Conservation (phyloP, 441 rosid species). For the Aleurites moluccanus region DNA sequence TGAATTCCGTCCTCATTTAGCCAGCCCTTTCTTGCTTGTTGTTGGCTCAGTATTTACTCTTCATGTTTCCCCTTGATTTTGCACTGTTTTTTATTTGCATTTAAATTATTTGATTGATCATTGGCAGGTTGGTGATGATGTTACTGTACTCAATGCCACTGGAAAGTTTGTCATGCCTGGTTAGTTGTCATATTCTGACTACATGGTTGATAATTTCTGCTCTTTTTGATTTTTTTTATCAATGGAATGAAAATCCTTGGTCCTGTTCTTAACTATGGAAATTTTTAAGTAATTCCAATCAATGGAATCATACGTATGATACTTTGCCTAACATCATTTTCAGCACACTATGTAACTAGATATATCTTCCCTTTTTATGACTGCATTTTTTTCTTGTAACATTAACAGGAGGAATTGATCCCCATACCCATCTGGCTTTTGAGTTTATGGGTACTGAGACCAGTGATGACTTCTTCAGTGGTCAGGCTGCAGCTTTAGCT, state of each 20-base stretch:
- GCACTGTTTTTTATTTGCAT: background rate
- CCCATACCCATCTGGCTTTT: constrained; percentile 88
- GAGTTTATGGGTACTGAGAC: constrained; percentile 78
- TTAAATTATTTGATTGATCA: constrained; percentile 11
- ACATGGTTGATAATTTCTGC: background rate
- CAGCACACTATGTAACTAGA: background rate
- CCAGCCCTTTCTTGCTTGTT: background rate
- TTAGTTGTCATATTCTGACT: constrained; percentile 22
- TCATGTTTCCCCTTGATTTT: constrained; percentile 2
- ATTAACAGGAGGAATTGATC: constrained; percentile 89
- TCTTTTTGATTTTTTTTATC: constrained; percentile 1
- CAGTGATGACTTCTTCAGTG: constrained; percentile 88
- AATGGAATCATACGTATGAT: background rate
- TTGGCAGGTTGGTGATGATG: constrained; percentile 82
- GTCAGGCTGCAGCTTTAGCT: constrained; percentile 98
- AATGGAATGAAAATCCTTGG: background rate
- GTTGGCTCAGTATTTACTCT: background rate
- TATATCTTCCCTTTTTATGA: constrained; percentile 8
- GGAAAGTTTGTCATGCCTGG: constrained; percentile 98
- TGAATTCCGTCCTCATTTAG: background rate
- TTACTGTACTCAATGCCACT: constrained; percentile 75
- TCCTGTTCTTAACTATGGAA: background rate
- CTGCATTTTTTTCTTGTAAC: constrained; percentile 1
- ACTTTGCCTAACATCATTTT: background rate
- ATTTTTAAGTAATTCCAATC: constrained; percentile 1